Base-by-base conservation (phyloP, 2,329 filamentous ascomycete species). In the Monosporascus sp. region DNA sequence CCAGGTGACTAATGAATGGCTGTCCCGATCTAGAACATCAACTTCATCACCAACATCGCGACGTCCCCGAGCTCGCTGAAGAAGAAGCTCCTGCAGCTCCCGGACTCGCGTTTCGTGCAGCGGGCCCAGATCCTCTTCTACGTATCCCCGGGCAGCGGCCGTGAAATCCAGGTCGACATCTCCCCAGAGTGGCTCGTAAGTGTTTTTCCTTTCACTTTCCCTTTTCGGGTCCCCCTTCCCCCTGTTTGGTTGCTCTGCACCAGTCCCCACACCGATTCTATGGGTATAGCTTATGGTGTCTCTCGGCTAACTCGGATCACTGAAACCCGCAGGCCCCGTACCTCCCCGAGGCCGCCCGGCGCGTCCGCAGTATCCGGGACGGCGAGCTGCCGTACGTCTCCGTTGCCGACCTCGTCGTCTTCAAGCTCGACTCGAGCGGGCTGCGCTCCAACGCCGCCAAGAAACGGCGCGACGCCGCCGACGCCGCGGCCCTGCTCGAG, bases 381-480 rank as follows among this genome's bases (percentile, higher is more conserved):
- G 59, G 59, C 49, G 51, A 58, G 31, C 54, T 65, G 1, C 64
- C 64, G 5, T 66, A 66, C 49, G 55, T 65, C 50, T 58, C 62
- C 14, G 48, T 58, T 1, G 54, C 50, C 7, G 64, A 64, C 45
- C 58, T 65, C 37, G 57, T 60, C 51, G 55, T 58, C 20, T 62
- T 64, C 51, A 65, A 64, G 53, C 55, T 66, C 15, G 56, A 61
- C 35, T 59, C 59, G 1, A 62, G 58, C 45, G 59, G 56, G 31
- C 50, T 58, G 17, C 50, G 60, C 43, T 63, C 61, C 2, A 59
- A 53, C 49, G 57, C 54, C 4, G 40, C 48, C 17, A 60, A 60
- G 45, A 60, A 60, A 18, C 54, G 59, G n/a, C 61, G 57, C 31
- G 62, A 64, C 44, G 56, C 57, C 2, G 50, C 54, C 14, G 63